Conservation (phyloP, 2,329 filamentous ascomycete species). For the Waltergamsia citrina region DNA sequence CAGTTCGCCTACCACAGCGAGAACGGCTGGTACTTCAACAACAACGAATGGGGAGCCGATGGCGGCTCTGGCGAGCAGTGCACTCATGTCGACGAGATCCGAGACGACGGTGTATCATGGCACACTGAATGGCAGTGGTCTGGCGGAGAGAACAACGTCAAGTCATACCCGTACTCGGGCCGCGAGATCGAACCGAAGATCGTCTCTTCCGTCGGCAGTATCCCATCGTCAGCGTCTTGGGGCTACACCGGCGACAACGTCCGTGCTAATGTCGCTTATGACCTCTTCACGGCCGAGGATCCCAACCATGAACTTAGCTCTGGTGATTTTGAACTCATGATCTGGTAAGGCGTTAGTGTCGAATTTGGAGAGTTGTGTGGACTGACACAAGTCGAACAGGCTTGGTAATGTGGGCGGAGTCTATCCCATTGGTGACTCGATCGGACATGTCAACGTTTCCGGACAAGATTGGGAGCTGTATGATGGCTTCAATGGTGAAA, state of each 20-base stretch:
- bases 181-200: conserved; percentile 12
- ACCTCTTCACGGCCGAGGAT: conserved; percentile 41
- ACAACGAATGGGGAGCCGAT: conserved; percentile 28
- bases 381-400: conserved; percentile 5
- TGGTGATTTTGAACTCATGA: conserved; percentile 53
- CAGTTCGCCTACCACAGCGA: conserved; percentile 12
- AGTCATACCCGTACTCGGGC: conserved; percentile 25
- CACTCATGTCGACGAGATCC: conserved; percentile 23
- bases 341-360: conserved; percentile 28
- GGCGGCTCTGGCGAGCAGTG: conserved; percentile 26
- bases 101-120: conserved; percentile 24
- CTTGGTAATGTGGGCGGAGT: conserved; percentile 10
- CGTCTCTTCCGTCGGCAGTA: conserved; percentile 19
- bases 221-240: conserved; percentile 23
- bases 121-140: conserved; percentile 29
- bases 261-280: conserved; percentile 49
- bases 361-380: not conserved
- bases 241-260: conserved; percentile 16
- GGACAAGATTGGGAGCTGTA: conserved; percentile 47
- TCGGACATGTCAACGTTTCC: conserved; percentile 43
- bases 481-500: conserved; percentile 45
- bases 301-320: conserved; percentile 23
- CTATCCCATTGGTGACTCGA: conserved; percentile 18
- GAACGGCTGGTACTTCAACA: conserved; percentile 19
- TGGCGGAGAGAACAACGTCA: conserved; percentile 25